Evolutionary conservation across 305 asterid species (phyloP).

Genomic region (Fraxinus greggii): DNA sequence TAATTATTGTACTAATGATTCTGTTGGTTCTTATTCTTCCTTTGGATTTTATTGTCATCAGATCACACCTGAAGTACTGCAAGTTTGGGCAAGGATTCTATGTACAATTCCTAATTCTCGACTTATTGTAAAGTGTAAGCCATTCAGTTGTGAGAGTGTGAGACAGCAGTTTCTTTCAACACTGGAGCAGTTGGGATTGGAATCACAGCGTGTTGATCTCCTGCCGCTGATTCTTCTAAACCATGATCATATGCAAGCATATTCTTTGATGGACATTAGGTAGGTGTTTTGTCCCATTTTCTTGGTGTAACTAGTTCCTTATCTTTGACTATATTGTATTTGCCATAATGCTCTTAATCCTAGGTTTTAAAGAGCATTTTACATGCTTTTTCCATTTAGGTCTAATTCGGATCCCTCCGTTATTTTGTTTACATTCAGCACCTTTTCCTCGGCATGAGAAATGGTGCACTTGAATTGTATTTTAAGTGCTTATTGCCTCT

Average conservation of each 20-base stretch:
- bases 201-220: constrained; percentile 91
- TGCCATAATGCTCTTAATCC: background rate
- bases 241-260: constrained; percentile 99
- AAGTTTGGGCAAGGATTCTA: constrained; percentile 95
- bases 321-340: background rate
- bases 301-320: constrained; percentile 9
- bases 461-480: background rate
- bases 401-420: background rate
- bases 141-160: constrained; percentile 89
- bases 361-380: background rate
- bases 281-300: constrained; percentile 25
- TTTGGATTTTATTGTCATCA: constrained; percentile 35
- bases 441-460: background rate
- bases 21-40: constrained; percentile 9
- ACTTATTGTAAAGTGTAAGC: constrained; percentile 94
- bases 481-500: background rate
- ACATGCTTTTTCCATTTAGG: background rate
- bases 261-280: constrained; percentile 99
- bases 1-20: background rate
- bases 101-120: constrained; percentile 94
- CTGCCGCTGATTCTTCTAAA: constrained; percentile 94
- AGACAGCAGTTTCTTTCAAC: constrained; percentile 76
- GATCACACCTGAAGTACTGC: constrained; percentile 95
- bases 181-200: constrained; percentile 91
- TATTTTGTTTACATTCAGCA: background rate